phyloP scores from a whole-genome alignment of 257 asterid genomes.

The Scutellaria galericulata region DNA sequence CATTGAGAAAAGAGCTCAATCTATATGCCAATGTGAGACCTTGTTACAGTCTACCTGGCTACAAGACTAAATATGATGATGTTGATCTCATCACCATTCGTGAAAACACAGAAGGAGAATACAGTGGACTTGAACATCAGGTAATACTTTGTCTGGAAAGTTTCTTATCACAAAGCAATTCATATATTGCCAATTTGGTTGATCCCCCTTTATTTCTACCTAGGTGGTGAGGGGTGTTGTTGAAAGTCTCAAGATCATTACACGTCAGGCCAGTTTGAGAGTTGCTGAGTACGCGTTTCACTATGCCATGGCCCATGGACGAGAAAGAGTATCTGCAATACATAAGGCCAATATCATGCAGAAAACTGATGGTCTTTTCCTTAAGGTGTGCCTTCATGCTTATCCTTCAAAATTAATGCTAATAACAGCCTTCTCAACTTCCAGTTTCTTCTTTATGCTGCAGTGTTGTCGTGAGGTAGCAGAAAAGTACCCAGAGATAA shows the following conservation, averaged over 20 bases:
- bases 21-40: constrained; percentile 97
- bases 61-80: constrained; percentile 89
- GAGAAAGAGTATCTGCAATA: constrained; percentile 90
- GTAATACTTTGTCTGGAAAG: constrained; percentile 31
- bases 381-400: constrained; percentile 60
- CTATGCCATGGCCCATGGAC: constrained; percentile 91
- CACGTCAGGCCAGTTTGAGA: constrained; percentile 94
- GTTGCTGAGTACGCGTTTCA: constrained; percentile 97
- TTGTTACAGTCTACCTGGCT: constrained; percentile 93
- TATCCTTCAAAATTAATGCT: constrained; percentile 7
- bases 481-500: constrained; percentile 85
- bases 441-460: constrained; percentile 38
- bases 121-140: constrained; percentile 72
- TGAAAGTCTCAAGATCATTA: constrained; percentile 93
- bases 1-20: constrained; percentile 91
- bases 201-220: constrained; percentile 28
- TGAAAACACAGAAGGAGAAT: constrained; percentile 68
- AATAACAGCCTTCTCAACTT: constrained; percentile 31
- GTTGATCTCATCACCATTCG: constrained; percentile 84
- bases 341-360: constrained; percentile 99
- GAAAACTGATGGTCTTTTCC: constrained; percentile 98
- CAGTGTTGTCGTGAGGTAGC: constrained; percentile 99
- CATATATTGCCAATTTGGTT: constrained; percentile 23
- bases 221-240: constrained; percentile 99
- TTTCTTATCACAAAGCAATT: constrained; percentile 1